Evolutionary conservation across 768 basidiomycete genomes (phyloP).

Genomic region (Suillus paluster): DNA sequence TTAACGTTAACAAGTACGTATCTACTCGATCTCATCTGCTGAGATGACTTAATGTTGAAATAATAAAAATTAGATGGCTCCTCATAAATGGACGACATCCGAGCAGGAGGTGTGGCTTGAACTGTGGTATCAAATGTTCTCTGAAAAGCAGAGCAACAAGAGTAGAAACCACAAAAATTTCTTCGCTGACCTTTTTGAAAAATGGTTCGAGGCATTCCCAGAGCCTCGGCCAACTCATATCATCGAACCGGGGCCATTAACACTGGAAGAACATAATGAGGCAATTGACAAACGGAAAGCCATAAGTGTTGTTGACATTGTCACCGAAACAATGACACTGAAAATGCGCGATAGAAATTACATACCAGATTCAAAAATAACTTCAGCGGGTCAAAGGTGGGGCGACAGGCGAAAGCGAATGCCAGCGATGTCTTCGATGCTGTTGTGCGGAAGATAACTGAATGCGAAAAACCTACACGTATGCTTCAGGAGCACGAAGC

Average conservation of each 20-base stretch:
- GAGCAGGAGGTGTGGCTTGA: too few relatives aligned
- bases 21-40: too few relatives aligned
- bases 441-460: neutral
- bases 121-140: too few relatives aligned
- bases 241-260: neutral
- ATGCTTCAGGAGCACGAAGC: neutral
- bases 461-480: neutral
- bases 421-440: neutral
- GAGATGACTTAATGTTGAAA: too few relatives aligned
- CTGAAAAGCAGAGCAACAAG: too few relatives aligned
- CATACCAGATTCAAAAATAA: neutral
- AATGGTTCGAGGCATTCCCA: neutral
- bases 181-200: too few relatives aligned
- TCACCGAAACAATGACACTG: too few relatives aligned
- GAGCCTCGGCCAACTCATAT: neutral
- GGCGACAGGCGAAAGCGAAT: neutral
- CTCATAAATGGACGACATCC: too few relatives aligned
- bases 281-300: neutral
- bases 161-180: too few relatives aligned
- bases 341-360: neutral
- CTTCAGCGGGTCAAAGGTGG: neutral
- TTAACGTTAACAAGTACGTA: neutral
- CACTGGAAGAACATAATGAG: neutral
- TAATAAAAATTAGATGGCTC: too few relatives aligned
- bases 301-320: neutral